Evolutionary conservation across 257 asterid species (phyloP), one percentile per base, ranked within the genome.

Genomic region (Penstemon barbatus): DNA sequence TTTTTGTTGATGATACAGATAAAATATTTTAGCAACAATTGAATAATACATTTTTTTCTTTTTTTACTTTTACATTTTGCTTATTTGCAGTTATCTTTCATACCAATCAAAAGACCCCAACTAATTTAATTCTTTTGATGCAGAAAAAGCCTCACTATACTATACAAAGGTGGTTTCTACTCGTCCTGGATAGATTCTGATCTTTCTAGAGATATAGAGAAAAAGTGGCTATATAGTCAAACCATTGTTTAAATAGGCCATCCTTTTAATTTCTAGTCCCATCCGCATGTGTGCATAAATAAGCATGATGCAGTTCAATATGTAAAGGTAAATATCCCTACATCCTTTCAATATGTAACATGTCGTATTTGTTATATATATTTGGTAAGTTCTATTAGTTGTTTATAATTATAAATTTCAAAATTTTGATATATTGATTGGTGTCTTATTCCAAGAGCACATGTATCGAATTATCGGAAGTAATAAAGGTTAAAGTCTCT

Each of bases 41-140:
- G 33, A 25, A 25, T 1, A 25, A 25, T 25, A 25, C 33, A 25
- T 25, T 25, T 25, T 25, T 15, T 15, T 15, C 0, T 11, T 8
- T 10, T 15, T 3, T 49, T 49, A 49, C 3, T 10, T 0, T 3
- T 8, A 49, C n/a, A 10, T 49, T 33, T 56, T 56, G 8, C 33
- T 56, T 7, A 4, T 3, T 56, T 5, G 38, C 19, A 18, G 46
- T 43, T 56, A 70, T 25, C 78, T 83, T 78, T 66, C 36, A 71
- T 43, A 25, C 33, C 71, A 71, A 58, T 40, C 58, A 62, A 49
- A 84, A 74, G 76, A 63, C 72, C 54, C 77, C 87, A 78, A 73
- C 75, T 63, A 76, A 76, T 60, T 80, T 73, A 64, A 78, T 65
- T 74, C 87, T 85, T 82, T 82, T 82, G 59, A 78, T 75, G 84